A percentile compares a stretch with the other conserved stretches of the same genome.
These are phyloP conservation scores for Jatropha multifida DNA, from an alignment of 441 rosid genomes.

Conservation along the genomic window DNA sequence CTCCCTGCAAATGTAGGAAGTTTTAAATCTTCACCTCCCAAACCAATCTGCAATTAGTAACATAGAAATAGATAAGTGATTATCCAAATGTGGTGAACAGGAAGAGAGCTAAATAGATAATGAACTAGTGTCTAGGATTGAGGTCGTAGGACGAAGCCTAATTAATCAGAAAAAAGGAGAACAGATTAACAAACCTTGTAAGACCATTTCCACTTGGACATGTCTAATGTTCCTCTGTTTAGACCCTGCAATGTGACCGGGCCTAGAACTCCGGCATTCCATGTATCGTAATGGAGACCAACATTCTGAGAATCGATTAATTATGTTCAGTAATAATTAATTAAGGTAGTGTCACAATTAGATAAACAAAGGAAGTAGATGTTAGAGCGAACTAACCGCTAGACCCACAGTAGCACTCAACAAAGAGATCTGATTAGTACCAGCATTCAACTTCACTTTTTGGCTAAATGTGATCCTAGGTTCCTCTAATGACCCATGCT, in stretches of 20 bases:
- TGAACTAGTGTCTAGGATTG: background rate
- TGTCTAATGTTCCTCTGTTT: constrained; percentile 63
- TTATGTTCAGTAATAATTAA: background rate
- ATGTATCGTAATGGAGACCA: constrained; percentile 87
- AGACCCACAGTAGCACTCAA: constrained; percentile 90
- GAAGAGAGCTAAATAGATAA: too few species aligned
- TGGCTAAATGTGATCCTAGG: constrained; percentile 64
- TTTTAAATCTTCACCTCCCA: constrained; percentile 74
- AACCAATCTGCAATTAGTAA: constrained; percentile 44
- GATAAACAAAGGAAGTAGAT: background rate
- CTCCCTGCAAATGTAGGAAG: constrained; percentile 75
- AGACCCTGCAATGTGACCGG: constrained; percentile 79
- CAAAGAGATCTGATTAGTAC: constrained; percentile 69
- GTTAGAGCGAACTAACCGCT: constrained; percentile 50
- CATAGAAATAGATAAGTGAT: too few species aligned
- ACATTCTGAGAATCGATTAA: constrained; percentile 55
- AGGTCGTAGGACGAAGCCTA: background rate
- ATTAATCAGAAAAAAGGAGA: background rate
- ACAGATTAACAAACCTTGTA: constrained; percentile 56
- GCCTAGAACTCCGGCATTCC: constrained; percentile 90
- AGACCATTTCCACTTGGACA: constrained; percentile 92
- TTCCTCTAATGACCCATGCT: constrained; percentile 64
- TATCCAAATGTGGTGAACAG: too few species aligned
- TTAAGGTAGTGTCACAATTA: background rate
- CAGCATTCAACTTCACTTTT: constrained; percentile 62